Base-by-base conservation (phyloP, 192 early-diverging fungal species). In the Rhizoclosmatium sp. region DNA sequence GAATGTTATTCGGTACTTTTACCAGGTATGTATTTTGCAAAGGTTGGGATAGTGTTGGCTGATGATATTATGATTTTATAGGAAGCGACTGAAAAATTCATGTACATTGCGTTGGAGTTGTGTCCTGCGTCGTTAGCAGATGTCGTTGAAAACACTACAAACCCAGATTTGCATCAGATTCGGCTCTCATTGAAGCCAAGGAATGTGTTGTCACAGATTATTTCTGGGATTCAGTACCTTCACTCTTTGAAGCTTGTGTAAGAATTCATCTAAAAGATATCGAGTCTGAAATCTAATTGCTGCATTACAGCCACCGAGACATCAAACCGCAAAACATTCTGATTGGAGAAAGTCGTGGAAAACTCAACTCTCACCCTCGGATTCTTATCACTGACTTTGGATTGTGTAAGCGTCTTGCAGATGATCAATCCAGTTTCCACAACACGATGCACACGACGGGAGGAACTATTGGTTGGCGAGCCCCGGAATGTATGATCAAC, bases 311-410 rank as follows among this genome's bases (percentile, higher is more conserved):
- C 0, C 98, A 99, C 82, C 91, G 98, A 7, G 98, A 99, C 80
- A 96, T 99, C 78, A 99, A 99, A 82, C 98, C 89, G 3, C 89
- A 88, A 82, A 99, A 99, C 78, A 97, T 99, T 62, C 87, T 99
- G 60, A 85, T 98, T 51, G 92, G 91, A 3, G 82, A 16, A 78
- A 65, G 59, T 39, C 78, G 47, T 42, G 79, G 82, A 61, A 77
- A 75, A 31, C 81, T 82, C 75, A 75, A 69, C 47, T 69, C 80
- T 68, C 70, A 87, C 87, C 77, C 93, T 89, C 66, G 90, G 39
- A 92, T 98, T 1, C 84, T 98, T 69, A 96, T 99, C 42, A 96
- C 96, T 12, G 98, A 99, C 80, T 99, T 99, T 89, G 98, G 98
- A 44, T 87, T 99, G 69, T 96, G 95, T 59, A 94, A 97, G 73